These are phyloP conservation scores for Sporodiniella umbellata DNA, from an alignment of 371 early-diverging fungal species.

Conservation along the genomic window DNA sequence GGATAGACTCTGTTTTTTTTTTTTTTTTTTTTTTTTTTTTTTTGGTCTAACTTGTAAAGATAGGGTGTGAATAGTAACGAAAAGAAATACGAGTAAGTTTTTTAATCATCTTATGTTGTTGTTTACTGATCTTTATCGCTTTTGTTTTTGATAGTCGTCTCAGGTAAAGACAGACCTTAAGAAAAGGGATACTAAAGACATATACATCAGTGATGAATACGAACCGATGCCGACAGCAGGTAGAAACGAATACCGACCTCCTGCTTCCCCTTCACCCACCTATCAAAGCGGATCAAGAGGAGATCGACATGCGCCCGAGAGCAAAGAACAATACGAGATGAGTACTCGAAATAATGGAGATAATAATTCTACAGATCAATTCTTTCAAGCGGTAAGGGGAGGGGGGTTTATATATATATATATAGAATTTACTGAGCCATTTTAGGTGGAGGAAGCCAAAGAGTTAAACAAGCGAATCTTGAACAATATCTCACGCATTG, in stretches of 20 bases:
- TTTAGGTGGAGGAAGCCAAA: slow-evolving; percentile 65
- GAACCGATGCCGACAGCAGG: slow-evolving; percentile 32
- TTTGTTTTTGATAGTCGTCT: slow-evolving; percentile 28
- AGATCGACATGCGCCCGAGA: slow-evolving; percentile 25
- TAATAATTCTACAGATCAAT: slow-evolving; percentile 39
- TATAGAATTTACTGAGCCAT: neutral
- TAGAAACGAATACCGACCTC: slow-evolving; percentile 40
- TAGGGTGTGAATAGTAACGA: slow-evolving; percentile 32
- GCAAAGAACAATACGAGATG: slow-evolving; percentile 51
- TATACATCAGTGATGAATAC: slow-evolving; percentile 37
- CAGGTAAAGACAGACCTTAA: slow-evolving; percentile 23
- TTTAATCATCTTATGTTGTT: too few species aligned
- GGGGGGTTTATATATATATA: too few species aligned
- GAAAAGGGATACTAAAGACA: neutral
- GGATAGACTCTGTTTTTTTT: neutral
- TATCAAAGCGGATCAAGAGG: slow-evolving; percentile 28
- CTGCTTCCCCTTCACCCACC: slow-evolving; percentile 37
- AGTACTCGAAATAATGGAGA: slow-evolving; percentile 12
- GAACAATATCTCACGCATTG: slow-evolving; percentile 62
- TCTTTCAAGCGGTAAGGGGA: slow-evolving; percentile 41
- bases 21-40: neutral
- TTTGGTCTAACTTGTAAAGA: neutral
- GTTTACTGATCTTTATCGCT: too few species aligned
- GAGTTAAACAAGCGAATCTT: slow-evolving; percentile 64
- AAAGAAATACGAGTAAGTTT: slow-evolving; percentile 44